These are phyloP conservation scores for Pseudogymnoascus verrucosus DNA, from an alignment of 2,329 filamentous ascomycete genomes.

Conservation along the genomic window DNA sequence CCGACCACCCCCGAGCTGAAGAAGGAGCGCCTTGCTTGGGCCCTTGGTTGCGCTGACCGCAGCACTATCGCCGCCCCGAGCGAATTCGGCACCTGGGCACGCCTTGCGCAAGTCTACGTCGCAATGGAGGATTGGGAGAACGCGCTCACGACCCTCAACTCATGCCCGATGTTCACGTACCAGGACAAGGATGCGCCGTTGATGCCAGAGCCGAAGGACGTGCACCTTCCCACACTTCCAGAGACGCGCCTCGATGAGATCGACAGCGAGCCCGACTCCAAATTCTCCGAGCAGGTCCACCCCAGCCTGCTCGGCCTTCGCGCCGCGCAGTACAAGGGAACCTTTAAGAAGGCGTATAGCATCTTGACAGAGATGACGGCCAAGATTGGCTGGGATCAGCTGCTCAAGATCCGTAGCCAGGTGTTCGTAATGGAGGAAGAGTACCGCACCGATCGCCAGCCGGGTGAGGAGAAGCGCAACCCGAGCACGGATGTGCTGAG, in stretches of 20 bases:
- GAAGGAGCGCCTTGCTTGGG: slow-evolving; percentile 69
- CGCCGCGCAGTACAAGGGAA: slow-evolving; percentile 85
- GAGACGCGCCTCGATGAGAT: slow-evolving; percentile 94
- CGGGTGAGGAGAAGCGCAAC: slow-evolving; percentile 53
- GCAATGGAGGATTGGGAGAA: slow-evolving; percentile 94
- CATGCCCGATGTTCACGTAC: slow-evolving; percentile 99
- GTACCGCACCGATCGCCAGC: slow-evolving; percentile 81
- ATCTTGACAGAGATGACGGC: slow-evolving; percentile 92
- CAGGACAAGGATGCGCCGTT: slow-evolving; percentile 94
- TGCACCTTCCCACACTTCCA: slow-evolving; percentile 76
- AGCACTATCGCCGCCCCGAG: slow-evolving; percentile 92
- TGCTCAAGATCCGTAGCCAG: slow-evolving; percentile 88
- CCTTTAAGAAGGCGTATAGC: slow-evolving; percentile 89
- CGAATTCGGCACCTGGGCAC: slow-evolving; percentile 95
- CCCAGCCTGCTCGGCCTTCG: slow-evolving; percentile 78
- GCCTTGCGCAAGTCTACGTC: slow-evolving; percentile 88
- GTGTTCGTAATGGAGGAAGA: slow-evolving; percentile 99
- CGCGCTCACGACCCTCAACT: slow-evolving; percentile 89
- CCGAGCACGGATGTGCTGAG: slow-evolving; percentile 73
- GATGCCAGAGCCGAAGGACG: slow-evolving; percentile 86
- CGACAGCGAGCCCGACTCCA: slow-evolving; percentile 77
- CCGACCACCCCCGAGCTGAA: slow-evolving; percentile 46
- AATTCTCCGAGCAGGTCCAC: slow-evolving; percentile 78
- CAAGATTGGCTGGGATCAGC: slow-evolving; percentile 95
- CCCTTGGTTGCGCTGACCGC: slow-evolving; percentile 85